Conservation (phyloP, 768 basidiomycete species). For the Astraeus odoratus region DNA sequence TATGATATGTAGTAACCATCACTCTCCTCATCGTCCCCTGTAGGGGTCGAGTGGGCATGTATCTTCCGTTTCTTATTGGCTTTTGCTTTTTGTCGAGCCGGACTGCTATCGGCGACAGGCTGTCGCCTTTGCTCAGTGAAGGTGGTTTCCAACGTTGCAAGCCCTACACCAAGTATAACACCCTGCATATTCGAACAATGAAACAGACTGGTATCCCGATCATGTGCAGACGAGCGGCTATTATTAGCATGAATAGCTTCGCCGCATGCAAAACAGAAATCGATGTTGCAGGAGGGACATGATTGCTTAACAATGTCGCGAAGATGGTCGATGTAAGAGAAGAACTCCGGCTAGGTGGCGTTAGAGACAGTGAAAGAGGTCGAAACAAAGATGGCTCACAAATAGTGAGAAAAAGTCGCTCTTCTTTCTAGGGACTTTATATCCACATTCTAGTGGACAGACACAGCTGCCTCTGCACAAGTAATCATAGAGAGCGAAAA, state of each 20-base stretch:
- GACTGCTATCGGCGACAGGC: slow-evolving; percentile 19
- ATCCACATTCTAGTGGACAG: slow-evolving; percentile 76
- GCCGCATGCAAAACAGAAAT: slow-evolving; percentile 72
- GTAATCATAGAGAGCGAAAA: slow-evolving; percentile 79
- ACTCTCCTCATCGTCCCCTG: slow-evolving; percentile 50
- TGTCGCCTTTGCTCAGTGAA: slow-evolving; percentile 52
- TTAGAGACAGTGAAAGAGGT: slow-evolving; percentile 7
- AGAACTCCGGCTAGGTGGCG: slow-evolving; percentile 56
- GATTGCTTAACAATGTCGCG: slow-evolving; percentile 46
- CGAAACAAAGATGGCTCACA: slow-evolving; percentile 40
- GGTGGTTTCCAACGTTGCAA: slow-evolving; percentile 74
- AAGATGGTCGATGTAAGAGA: slow-evolving; percentile 61
- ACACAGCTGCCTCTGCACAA: slow-evolving; percentile 54
- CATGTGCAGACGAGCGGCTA: slow-evolving; percentile 34
- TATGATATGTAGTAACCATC: slow-evolving; percentile 36
- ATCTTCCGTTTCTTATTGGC: slow-evolving; percentile 38
- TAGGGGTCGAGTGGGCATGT: slow-evolving; percentile 20
- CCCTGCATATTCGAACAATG: slow-evolving; percentile 91
- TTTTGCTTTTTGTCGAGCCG: slow-evolving; percentile 21
- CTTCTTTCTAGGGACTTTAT: slow-evolving; percentile 51
- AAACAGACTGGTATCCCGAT: slow-evolving; percentile 57
- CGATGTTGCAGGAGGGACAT: slow-evolving; percentile 56
- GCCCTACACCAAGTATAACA: slow-evolving; percentile 83
- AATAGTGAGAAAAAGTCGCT: slow-evolving; percentile 78
- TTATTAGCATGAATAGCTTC: slow-evolving; percentile 48